Conservation (phyloP, 352 stramenopile species). For the Thraustotheca clavata region DNA sequence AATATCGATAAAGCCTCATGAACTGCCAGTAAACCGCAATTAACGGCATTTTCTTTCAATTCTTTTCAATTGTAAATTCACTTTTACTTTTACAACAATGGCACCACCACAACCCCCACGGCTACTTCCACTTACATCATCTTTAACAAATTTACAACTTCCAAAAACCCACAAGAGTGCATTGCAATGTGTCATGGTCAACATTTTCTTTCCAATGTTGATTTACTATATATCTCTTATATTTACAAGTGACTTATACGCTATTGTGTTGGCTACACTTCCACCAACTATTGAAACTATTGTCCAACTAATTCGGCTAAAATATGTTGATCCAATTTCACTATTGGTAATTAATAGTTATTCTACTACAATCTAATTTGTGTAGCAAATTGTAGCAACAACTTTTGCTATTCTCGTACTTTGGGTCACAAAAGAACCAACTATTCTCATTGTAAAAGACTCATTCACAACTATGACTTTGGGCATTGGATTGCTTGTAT, state of each 20-base stretch:
- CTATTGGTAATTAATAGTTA: not conserved
- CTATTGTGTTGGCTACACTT: not conserved
- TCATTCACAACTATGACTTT: conserved; percentile 9
- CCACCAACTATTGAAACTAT: conserved; percentile 6
- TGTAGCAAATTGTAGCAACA: conserved; percentile 12
- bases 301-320: not conserved
- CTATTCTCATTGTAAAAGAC: conserved; percentile 11
- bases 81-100: not conserved
- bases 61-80: too few species aligned
- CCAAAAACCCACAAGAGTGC: not conserved
- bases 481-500: not conserved
- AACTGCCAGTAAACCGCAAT: too few species aligned
- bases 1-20: too few species aligned
- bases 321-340: conserved; percentile 8
- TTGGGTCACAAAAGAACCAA: conserved; percentile 7
- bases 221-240: conserved; percentile 4
- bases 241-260: not conserved
- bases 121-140: too few species aligned
- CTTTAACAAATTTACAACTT: not conserved
- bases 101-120: not conserved
- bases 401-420: not conserved
- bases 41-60: too few species aligned
- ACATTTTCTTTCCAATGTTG: not conserved
- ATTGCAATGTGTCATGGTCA: not conserved
- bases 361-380: not conserved